Percentiles rank a stretch among this genome's conserved stretches.
Evolutionary conservation across 106 monocot genomes (phyloP).

Genomic region (Cymbidium sinense): DNA sequence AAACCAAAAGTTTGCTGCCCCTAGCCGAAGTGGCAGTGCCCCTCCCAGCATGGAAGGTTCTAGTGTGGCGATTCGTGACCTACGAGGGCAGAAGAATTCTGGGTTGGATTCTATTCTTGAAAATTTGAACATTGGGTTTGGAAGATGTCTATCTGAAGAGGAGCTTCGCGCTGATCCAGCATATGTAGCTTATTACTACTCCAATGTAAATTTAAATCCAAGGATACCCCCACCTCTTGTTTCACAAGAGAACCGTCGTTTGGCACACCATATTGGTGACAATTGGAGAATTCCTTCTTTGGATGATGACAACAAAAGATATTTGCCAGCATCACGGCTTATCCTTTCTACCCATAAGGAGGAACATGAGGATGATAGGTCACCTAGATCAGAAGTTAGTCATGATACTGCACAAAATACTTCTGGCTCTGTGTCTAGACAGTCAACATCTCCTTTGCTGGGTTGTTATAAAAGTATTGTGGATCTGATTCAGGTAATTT

Average conservation of each 20-base stretch:
- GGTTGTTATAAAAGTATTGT: constrained; percentile 47
- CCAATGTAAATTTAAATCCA: constrained; percentile 88
- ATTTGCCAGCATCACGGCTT: constrained; percentile 30
- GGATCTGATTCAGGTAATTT: constrained; percentile 57
- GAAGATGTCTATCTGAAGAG: constrained; percentile 50
- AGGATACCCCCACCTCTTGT: constrained; percentile 83
- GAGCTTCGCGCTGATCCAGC: constrained; percentile 74
- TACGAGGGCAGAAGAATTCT: constrained; percentile 17
- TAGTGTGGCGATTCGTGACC: constrained; percentile 36
- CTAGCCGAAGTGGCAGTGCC: constrained; percentile 87
- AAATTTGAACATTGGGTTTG: constrained; percentile 25
- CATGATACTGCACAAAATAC: constrained; percentile 7
- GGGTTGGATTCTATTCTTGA: constrained; percentile 29
- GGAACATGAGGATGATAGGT: constrained; percentile 74
- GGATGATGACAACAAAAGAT: constrained; percentile 39
- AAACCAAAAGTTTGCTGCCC: constrained; percentile 30
- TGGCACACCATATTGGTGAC: constrained; percentile 38
- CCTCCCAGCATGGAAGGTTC: constrained; percentile 95
- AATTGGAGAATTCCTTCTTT: constrained; percentile 33
- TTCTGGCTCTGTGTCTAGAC: constrained; percentile 16
- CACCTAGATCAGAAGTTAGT: constrained; percentile 29
- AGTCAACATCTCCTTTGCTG: constrained; percentile 19
- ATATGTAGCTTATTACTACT: constrained; percentile 67
- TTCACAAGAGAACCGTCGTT: constrained; percentile 49
- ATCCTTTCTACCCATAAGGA: constrained; percentile 65